Conservation (phyloP, 176 grass and related monocot species). For the Pontederia paniculata region DNA sequence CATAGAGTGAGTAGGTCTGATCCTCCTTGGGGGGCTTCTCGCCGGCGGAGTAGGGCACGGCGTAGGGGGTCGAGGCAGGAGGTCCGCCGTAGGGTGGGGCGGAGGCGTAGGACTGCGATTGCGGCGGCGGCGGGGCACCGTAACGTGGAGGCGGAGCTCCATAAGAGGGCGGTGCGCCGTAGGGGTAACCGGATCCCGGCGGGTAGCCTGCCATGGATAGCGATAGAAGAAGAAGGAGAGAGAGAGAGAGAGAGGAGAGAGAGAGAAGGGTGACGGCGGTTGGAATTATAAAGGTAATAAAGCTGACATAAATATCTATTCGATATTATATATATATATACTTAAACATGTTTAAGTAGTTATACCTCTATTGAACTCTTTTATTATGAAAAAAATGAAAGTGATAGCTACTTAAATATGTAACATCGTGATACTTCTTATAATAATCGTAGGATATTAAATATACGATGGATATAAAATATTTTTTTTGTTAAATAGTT, state of each 20-base stretch:
- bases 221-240: neutral
- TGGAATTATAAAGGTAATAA: too few species aligned
- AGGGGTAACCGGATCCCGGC: slow-evolving; percentile 4
- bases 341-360: too few species aligned
- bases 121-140: neutral
- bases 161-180: neutral
- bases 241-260: neutral
- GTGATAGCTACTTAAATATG: too few species aligned
- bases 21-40: slow-evolving; percentile 40
- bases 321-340: too few species aligned
- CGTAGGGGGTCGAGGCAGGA: slow-evolving; percentile 9
- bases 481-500: too few species aligned
- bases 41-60: slow-evolving; percentile 4
- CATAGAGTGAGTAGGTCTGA: slow-evolving; percentile 4
- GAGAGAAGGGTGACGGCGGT: too few species aligned
- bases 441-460: too few species aligned
- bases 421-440: too few species aligned
- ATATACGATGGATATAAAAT: too few species aligned
- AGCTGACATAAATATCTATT: too few species aligned
- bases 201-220: neutral
- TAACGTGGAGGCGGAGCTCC: neutral
- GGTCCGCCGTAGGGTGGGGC: slow-evolving; percentile 1
- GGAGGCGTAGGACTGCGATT: neutral
- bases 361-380: too few species aligned
- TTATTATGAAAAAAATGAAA: too few species aligned